A percentile compares a stretch with the other conserved stretches of the same genome.
Conservation (phyloP, 2,329 filamentous ascomycete species). For the Apiospora hydei region DNA sequence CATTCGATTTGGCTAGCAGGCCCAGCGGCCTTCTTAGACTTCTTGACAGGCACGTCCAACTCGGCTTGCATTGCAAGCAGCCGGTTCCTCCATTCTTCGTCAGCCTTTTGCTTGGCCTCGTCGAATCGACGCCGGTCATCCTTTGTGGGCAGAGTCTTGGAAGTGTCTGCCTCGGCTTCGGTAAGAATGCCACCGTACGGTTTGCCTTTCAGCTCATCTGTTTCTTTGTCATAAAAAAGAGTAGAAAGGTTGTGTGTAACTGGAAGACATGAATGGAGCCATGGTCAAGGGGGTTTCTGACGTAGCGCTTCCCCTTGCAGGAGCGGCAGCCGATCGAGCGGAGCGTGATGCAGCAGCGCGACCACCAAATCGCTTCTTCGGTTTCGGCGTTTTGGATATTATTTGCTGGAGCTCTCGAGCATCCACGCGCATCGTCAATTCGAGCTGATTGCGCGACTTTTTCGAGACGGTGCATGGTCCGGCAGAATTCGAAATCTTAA, state of each 20-base stretch:
- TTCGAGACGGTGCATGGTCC: conserved; percentile 52
- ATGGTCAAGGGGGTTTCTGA: conserved; percentile 52
- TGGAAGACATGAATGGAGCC: conserved; percentile 63
- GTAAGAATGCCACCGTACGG: conserved; percentile 94
- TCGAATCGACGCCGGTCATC: conserved; percentile 88
- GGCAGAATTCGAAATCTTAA: conserved; percentile 52
- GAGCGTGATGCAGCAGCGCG: conserved; percentile 44
- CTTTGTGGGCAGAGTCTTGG: conserved; percentile 81
- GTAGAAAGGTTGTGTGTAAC: conserved; percentile 81
- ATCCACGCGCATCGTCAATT: conserved; percentile 66
- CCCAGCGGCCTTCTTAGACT: conserved; percentile 77
- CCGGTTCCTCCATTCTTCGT: conserved; percentile 85
- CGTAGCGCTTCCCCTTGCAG: conserved; percentile 37
- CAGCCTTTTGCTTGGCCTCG: conserved; percentile 86
- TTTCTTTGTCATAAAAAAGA: conserved; percentile 91
- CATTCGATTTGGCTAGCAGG: conserved; percentile 97
- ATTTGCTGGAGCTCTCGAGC: conserved; percentile 67
- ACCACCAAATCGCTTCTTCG: conserved; percentile 54
- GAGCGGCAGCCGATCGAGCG: conserved; percentile 42
- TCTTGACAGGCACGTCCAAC: conserved; percentile 67
- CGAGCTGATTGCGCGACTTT: conserved; percentile 50
- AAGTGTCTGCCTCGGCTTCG: conserved; percentile 89
- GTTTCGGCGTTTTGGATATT: conserved; percentile 63
- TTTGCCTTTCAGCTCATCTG: conserved; percentile 88
- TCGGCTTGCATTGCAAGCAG: conserved; percentile 67